These are phyloP conservation scores for Hyphodiscus hymeniophilus DNA, from an alignment of 495 filamentous ascomycete genomes.

Conservation along the genomic window DNA sequence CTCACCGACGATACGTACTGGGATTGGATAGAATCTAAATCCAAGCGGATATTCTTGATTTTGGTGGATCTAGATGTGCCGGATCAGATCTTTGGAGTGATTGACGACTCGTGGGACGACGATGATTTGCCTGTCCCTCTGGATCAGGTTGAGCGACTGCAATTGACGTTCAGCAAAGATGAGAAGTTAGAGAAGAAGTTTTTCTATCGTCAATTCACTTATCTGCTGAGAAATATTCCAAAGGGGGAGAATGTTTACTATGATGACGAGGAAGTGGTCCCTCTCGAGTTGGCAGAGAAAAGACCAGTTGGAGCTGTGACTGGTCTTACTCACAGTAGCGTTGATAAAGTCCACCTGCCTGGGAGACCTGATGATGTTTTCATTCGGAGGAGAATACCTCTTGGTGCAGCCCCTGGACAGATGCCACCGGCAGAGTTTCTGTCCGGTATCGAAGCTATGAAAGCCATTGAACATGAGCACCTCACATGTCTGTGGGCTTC, in stretches of 20 bases:
- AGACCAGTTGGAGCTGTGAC: slow-evolving; percentile 42
- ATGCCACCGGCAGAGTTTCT: slow-evolving; percentile 60
- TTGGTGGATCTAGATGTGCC: slow-evolving; percentile 72
- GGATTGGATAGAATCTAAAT: slow-evolving; percentile 81
- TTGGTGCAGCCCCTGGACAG: slow-evolving; percentile 50
- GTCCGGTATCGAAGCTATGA: slow-evolving; percentile 54
- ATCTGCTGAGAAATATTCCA: slow-evolving; percentile 60
- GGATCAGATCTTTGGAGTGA: slow-evolving; percentile 75
- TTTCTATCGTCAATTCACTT: slow-evolving; percentile 74
- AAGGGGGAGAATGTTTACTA: slow-evolving; percentile 68
- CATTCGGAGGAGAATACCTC: slow-evolving; percentile 61
- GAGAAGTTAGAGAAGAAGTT: slow-evolving; percentile 64
- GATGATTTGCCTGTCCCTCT: slow-evolving; percentile 74
- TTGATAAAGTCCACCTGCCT: slow-evolving; percentile 62
- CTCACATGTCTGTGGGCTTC: slow-evolving; percentile 74
- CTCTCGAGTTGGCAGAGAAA: slow-evolving; percentile 57
- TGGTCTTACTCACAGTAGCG: slow-evolving; percentile 38
- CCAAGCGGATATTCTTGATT: slow-evolving; percentile 74
- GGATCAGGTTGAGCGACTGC: slow-evolving; percentile 59
- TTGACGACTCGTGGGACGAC: slow-evolving; percentile 85
- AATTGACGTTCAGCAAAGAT: slow-evolving; percentile 51
- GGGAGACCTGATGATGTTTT: slow-evolving; percentile 51
- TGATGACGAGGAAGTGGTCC: slow-evolving; percentile 69
- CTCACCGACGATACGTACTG: slow-evolving; percentile 86
- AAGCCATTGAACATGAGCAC: slow-evolving; percentile 65